Conservation (phyloP, 176 grass and related monocot species). For the Themeda triandra region DNA sequence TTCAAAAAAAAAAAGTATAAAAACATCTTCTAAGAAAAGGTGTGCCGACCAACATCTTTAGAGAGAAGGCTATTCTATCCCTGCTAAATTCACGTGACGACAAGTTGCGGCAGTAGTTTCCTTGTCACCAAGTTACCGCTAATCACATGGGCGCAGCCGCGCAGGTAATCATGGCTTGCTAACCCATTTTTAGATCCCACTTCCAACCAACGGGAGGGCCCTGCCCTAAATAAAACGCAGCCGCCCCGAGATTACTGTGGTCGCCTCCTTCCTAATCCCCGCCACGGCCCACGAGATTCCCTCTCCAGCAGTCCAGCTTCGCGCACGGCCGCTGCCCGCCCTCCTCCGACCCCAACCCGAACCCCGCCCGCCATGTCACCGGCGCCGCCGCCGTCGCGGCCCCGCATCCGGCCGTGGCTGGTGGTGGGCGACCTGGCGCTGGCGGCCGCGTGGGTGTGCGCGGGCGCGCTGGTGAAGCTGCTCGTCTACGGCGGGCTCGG, state of each 20-base stretch:
- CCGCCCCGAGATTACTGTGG: conserved; percentile 2
- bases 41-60: background rate
- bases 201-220: background rate
- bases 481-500: conserved; percentile 55
- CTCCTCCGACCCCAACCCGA: background rate
- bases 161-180: background rate
- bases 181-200: background rate
- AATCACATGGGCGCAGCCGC: background rate
- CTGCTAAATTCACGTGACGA: background rate
- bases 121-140: background rate
- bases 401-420: conserved; percentile 41
- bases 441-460: conserved; percentile 80
- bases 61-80: background rate
- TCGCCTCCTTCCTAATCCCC: conserved; percentile 18
- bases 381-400: conserved; percentile 15
- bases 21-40: background rate
- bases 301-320: background rate
- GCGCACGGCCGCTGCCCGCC: background rate
- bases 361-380: conserved; percentile 14
- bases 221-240: background rate
- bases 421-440: conserved; percentile 61
- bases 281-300: background rate
- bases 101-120: conserved; percentile 4
- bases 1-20: too few relatives aligned
- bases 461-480: conserved; percentile 79